phyloP scores from a whole-genome alignment of 177 flowering plant genomes.

The Vitis hybrid region DNA sequence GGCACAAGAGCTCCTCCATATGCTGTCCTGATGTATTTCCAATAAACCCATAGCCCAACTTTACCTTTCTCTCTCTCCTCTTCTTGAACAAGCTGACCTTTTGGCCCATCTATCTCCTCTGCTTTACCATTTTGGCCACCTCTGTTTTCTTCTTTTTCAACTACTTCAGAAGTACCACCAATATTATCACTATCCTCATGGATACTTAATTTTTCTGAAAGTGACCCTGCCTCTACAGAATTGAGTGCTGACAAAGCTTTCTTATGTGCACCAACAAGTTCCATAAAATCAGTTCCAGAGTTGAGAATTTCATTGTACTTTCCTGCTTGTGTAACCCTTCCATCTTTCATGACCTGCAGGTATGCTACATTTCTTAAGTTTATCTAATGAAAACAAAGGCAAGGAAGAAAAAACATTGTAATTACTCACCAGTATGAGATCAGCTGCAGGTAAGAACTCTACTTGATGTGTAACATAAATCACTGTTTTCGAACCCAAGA shows the following conservation, averaged over 20 bases:
- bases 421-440: slow-evolving; percentile 41
- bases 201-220: slow-evolving; percentile 7
- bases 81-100: slow-evolving; percentile 64
- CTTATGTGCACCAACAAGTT: slow-evolving; percentile 66
- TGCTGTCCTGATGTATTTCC: too few relatives aligned
- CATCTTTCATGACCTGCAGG: slow-evolving; percentile 65
- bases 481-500: slow-evolving; percentile 58
- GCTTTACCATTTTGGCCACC: slow-evolving; percentile 22
- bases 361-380: not conserved
- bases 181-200: slow-evolving; percentile 10
- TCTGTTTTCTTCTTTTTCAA: slow-evolving; percentile 22
- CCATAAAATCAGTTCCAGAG: slow-evolving; percentile 57
- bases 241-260: slow-evolving; percentile 49
- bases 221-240: slow-evolving; percentile 20
- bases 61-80: slow-evolving; percentile 55
- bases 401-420: not conserved
- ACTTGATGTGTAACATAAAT: slow-evolving; percentile 74
- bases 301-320: slow-evolving; percentile 52
- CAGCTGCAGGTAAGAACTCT: slow-evolving; percentile 65
- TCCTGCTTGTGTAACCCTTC: slow-evolving; percentile 61
- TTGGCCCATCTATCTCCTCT: slow-evolving; percentile 28
- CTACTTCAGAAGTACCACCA: slow-evolving; percentile 1
- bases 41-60: too few relatives aligned
- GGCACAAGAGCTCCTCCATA: too few relatives aligned
- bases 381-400: not conserved